phyloP scores from a whole-genome alignment of 2,329 filamentous ascomycete genomes.

The Domatiomyces globalis region DNA sequence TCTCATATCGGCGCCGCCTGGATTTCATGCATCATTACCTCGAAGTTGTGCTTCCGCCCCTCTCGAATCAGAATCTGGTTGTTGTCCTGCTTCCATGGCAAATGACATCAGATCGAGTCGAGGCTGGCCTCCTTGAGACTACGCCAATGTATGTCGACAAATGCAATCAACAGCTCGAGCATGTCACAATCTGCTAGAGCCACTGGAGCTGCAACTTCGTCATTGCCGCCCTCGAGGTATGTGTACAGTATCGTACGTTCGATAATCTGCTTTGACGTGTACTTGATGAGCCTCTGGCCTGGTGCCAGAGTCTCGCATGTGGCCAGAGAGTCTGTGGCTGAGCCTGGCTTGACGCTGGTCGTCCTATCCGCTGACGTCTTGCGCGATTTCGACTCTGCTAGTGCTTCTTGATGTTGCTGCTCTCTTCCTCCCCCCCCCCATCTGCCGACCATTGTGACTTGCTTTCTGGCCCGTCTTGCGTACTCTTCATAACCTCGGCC shows the following conservation, averaged over 20 bases:
- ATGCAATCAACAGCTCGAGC: constrained; percentile 8
- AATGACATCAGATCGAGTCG: constrained; percentile 6
- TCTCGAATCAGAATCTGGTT: constrained; percentile 10
- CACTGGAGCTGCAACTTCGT: neutral
- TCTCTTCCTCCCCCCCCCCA: neutral
- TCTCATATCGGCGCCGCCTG: constrained; percentile 10
- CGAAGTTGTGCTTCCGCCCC: constrained; percentile 8
- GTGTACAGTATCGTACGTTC: neutral
- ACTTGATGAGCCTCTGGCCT: neutral
- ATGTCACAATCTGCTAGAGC: neutral
- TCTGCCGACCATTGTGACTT: neutral
- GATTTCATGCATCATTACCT: constrained; percentile 9
- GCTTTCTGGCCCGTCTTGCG: neutral
- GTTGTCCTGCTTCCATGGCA: constrained; percentile 11
- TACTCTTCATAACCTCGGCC: neutral
- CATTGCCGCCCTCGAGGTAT: neutral
- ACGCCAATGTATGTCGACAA: constrained; percentile 9
- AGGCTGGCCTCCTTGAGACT: constrained; percentile 7
- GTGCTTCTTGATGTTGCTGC: neutral
- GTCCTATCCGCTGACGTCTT: neutral
- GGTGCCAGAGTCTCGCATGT: neutral
- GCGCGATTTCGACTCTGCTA: neutral
- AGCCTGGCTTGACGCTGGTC: neutral
- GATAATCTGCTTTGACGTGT: neutral
- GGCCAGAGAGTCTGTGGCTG: neutral